phyloP scores from a whole-genome alignment of 768 basidiomycete species.

The Pulveroboletus frians region DNA sequence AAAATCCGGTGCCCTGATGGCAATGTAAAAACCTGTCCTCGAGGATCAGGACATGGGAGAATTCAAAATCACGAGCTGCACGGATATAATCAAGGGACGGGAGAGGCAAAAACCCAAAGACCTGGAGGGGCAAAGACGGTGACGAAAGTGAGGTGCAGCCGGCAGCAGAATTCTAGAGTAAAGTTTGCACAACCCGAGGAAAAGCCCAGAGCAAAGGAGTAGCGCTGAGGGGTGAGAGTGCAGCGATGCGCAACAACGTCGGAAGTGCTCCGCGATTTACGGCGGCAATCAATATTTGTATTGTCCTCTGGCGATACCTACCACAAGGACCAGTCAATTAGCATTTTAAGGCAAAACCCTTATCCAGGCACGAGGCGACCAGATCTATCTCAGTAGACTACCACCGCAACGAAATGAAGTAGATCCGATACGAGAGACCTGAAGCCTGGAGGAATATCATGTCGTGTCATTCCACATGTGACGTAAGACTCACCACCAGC shows the following conservation, averaged over 20 bases:
- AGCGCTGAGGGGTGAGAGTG: neutral
- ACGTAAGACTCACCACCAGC: slow-evolving; percentile 7
- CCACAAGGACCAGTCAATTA: neutral
- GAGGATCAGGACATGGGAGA: neutral
- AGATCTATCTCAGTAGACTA: neutral
- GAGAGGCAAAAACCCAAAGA: neutral
- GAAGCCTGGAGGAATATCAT: neutral
- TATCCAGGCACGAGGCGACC: slow-evolving; percentile 14
- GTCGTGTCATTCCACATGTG: neutral
- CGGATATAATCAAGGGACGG: slow-evolving; percentile 7
- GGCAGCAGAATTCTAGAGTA: neutral
- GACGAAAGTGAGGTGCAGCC: neutral
- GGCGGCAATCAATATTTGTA: neutral
- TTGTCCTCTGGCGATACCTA: neutral
- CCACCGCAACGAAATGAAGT: neutral
- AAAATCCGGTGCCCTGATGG: slow-evolving; percentile 4
- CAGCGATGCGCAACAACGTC: slow-evolving; percentile 6
- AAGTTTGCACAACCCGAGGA: slow-evolving; percentile 1
- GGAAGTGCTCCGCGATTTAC: slow-evolving; percentile 8
- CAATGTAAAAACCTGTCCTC: slow-evolving; percentile 2
- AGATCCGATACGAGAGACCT: neutral
- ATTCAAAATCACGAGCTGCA: neutral
- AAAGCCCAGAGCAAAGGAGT: neutral
- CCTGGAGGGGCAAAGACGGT: neutral
- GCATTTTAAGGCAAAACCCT: slow-evolving; percentile 2